These are phyloP conservation scores for Quercus rubra DNA, from an alignment of 306 rosid genomes.

Conservation along the genomic window DNA sequence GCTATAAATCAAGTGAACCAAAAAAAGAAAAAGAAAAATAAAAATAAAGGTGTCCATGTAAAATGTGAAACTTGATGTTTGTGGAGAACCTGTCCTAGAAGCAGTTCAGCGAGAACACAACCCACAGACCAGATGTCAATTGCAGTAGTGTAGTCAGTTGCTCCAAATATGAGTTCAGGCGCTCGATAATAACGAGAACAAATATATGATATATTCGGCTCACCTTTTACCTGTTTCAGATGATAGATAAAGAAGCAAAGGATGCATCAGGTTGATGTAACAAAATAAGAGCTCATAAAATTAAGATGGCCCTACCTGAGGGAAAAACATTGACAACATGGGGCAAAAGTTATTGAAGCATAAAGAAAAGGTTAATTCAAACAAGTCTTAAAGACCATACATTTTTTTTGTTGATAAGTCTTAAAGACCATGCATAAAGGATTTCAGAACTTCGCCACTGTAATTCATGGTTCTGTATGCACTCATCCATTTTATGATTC, in stretches of 20 bases:
- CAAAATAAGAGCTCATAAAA: not conserved
- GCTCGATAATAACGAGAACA: slow-evolving; percentile 77
- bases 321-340: not conserved
- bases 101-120: slow-evolving; percentile 64
- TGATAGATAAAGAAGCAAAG: not conserved
- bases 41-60: not conserved
- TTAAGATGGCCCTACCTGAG: not conserved
- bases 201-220: slow-evolving; percentile 72
- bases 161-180: slow-evolving; percentile 72
- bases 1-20: not conserved
- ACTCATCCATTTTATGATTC: not conserved
- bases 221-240: slow-evolving; percentile 56
- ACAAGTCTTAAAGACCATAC: not conserved
- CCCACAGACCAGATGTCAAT: slow-evolving; percentile 75
- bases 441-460: not conserved
- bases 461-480: not conserved
- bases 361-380: not conserved
- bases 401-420: not conserved
- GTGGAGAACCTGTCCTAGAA: slow-evolving; percentile 62
- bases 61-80: not conserved
- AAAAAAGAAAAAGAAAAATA: not conserved
- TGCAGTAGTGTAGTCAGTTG: slow-evolving; percentile 71
- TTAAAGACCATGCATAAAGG: not conserved
- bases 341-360: not conserved
- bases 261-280: not conserved